Base-by-base conservation (phyloP, 2,329 filamentous ascomycete genomes). In the Pestalotiopsis sp. region DNA sequence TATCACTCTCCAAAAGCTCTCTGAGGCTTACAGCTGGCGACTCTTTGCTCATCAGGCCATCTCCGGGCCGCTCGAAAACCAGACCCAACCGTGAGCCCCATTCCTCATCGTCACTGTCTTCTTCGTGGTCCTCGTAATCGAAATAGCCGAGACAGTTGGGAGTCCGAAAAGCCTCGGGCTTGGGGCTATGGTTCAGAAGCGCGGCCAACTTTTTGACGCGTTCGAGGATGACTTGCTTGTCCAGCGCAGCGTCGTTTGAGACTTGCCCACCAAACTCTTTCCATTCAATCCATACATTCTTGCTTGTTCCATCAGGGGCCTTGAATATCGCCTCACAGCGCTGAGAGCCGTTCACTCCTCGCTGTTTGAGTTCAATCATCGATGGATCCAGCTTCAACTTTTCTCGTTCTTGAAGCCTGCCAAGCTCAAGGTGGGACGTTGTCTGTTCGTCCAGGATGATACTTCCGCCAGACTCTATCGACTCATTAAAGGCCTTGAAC, bases 131-230 rank as follows among this genome's bases (percentile, higher is more conserved):
- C 9, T 76, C 78, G 70, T 84, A 82, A 72, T 85, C 79, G 58
- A 85, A 85, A 73, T 83, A 86, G 5, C 84, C 85, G 0, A 86
- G 74, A 66, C 85, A 86, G 57, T 83, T 81, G 3, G 84, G 84
- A 3, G 83, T 83, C 14, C 83, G 75, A 68, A 87, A 87, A 0
- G 82, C 81, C 61, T 82, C 79, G 1, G 83, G 83, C 61, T 85
- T 85, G 2, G 83, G 81, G 4, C 74, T 78, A 69, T 84, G 81
- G 67, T 84, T 81, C 6, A 86, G 77, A 20, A 86, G 73, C 4
- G 80, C 79, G n/a, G 82, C 82, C 6, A 86, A 77, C 69, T 83
- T 83, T n/a, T 78, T 75, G 2, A 85, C 81, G 24, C 83, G 75
- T 39, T 83, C 79, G 24, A 83, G 71, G 57, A 84, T 83, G 17